A percentile compares a stretch with the other conserved stretches of the same genome.
Conservation (phyloP, 331 rosid genomes). For the Dryas integrifolia region DNA sequence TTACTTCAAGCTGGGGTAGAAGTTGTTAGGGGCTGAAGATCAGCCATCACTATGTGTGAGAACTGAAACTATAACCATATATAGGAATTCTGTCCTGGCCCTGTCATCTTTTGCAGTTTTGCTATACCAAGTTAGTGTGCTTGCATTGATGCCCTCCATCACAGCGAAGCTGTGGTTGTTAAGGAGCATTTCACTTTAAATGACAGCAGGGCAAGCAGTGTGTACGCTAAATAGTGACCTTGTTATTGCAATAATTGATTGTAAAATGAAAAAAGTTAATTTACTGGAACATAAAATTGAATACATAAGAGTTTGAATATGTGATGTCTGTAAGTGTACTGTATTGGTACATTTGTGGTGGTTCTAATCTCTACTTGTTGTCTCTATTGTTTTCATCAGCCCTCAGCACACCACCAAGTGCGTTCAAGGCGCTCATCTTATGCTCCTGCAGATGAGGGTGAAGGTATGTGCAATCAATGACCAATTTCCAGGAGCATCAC, state of each 20-base stretch:
- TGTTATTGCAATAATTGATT: background rate
- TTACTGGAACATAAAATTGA: background rate
- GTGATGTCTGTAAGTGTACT: background rate
- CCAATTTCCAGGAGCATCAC: background rate
- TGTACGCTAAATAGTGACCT: background rate
- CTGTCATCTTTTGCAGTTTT: no score
- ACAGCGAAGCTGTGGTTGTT: background rate
- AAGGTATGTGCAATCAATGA: conserved; percentile 45
- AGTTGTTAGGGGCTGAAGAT: conserved; percentile 2
- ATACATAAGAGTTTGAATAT: background rate
- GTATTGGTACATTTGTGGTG: background rate
- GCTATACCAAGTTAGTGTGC: background rate
- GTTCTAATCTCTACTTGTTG: background rate
- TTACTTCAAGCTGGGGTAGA: background rate
- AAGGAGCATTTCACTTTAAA: background rate
- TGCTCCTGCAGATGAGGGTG: conserved; percentile 67
- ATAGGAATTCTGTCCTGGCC: background rate
- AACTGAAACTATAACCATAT: background rate
- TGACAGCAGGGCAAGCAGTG: background rate
- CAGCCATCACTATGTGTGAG: background rate
- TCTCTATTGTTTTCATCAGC: conserved; percentile 50
- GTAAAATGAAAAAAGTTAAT: background rate
- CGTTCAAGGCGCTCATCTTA: conserved; percentile 84
- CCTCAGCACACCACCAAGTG: conserved; percentile 79
- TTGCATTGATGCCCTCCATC: background rate